phyloP scores from a whole-genome alignment of 2,329 filamentous ascomycete species.

The Pseudogymnoascus pannorum region DNA sequence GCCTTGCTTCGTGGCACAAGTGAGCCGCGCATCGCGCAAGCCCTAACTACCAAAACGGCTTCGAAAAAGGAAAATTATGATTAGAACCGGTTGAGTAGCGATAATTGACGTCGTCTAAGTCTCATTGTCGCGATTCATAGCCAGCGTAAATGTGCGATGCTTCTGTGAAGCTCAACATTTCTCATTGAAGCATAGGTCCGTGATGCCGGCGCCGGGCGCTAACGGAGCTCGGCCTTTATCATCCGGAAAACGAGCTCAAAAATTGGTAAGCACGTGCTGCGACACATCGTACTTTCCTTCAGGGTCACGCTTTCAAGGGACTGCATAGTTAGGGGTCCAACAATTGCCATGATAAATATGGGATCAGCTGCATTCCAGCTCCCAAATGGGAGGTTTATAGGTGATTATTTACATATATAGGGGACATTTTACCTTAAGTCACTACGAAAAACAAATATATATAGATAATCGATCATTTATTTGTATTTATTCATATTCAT shows the following conservation, averaged over 20 bases:
- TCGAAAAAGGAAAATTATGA: not conserved
- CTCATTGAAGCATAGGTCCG: not conserved
- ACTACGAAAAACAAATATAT: not conserved
- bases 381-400: not conserved
- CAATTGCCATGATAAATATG: not conserved
- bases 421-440: not conserved
- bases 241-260: constrained; percentile 7
- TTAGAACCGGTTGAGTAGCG: constrained; percentile 1
- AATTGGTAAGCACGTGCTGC: constrained; percentile 6
- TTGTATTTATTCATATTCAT: not conserved
- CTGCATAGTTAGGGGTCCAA: not conserved
- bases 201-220: constrained; percentile 7
- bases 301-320: not conserved
- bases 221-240: constrained; percentile 6
- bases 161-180: constrained; percentile 5
- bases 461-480: not conserved
- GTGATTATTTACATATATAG: too few species aligned
- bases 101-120: constrained; percentile 9
- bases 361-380: not conserved
- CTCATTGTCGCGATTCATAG: constrained; percentile 8
- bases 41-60: constrained; percentile 3
- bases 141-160: constrained; percentile 5
- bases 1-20: constrained; percentile 7
- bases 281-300: constrained; percentile 1
- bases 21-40: constrained; percentile 9